Percentiles rank a stretch among this genome's conserved stretches.
Conservation (phyloP, 352 stramenopile species). For the Nothophytophthora sp. region DNA sequence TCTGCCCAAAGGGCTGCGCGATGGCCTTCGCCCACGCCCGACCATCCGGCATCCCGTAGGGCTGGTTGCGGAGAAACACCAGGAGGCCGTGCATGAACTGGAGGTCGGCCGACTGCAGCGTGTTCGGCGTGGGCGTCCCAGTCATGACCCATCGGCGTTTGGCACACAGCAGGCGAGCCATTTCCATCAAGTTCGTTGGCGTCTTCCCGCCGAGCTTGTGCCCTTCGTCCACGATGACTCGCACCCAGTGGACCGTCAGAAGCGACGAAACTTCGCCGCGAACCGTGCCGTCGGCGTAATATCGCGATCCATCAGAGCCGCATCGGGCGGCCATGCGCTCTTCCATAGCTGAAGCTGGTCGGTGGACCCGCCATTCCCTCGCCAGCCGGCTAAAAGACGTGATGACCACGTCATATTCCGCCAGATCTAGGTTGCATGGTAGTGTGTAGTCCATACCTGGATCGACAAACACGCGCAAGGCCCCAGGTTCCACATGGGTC, state of each 20-base stretch:
- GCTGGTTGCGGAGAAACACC: conserved; percentile 85
- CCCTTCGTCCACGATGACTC: conserved; percentile 94
- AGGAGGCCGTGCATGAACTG: conserved; percentile 87
- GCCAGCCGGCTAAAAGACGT: conserved; percentile 59
- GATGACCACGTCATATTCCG: conserved; percentile 61
- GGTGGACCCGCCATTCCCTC: conserved; percentile 54
- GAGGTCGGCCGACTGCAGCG: conserved; percentile 72
- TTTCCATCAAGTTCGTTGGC: conserved; percentile 65
- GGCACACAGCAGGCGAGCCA: conserved; percentile 77
- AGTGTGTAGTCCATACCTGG: conserved; percentile 20
- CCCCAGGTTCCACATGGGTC: conserved; percentile 28
- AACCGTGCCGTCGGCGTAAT: conserved; percentile 44
- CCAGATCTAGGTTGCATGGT: conserved; percentile 33
- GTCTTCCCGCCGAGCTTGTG: conserved; percentile 83
- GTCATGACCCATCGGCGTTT: conserved; percentile 96
- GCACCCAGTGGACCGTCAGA: conserved; percentile 64
- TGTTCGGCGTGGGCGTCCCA: conserved; percentile 93
- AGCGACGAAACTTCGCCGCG: conserved; percentile 46
- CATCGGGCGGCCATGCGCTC: conserved; percentile 50
- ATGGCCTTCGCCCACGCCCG: conserved; percentile 69
- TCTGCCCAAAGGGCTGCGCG: conserved; percentile 57
- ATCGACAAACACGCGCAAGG: conserved; percentile 39
- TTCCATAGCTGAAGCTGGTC: conserved; percentile 50
- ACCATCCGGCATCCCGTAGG: conserved; percentile 67
- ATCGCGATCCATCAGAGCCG: conserved; percentile 45